These are phyloP conservation scores for Neurospora cerealis DNA, from an alignment of 495 filamentous ascomycete species.

Conservation along the genomic window DNA sequence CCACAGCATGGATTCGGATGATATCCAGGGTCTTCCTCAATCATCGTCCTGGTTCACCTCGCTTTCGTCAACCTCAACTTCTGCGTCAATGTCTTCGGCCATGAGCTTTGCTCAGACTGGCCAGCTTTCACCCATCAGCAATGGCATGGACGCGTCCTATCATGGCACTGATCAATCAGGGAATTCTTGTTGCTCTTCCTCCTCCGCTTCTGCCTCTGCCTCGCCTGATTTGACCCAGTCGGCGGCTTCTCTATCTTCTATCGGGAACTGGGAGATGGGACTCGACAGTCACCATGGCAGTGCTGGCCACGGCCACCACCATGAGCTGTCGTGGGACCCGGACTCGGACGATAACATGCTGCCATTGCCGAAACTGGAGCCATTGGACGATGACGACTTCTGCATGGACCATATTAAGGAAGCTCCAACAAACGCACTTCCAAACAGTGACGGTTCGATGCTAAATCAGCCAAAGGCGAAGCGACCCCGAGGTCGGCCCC, in stretches of 20 bases:
- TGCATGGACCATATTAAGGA: conserved; percentile 36
- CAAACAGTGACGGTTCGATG: conserved; percentile 6
- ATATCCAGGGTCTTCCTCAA: conserved; percentile 23
- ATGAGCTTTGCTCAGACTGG: conserved; percentile 26
- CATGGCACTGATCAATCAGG: conserved; percentile 14
- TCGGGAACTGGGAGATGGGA: conserved; percentile 24
- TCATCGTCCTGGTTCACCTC: conserved; percentile 30
- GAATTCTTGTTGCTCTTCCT: conserved; percentile 11
- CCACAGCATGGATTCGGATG: conserved; percentile 35
- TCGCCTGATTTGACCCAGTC: conserved; percentile 21
- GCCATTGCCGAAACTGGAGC: conserved; percentile 35
- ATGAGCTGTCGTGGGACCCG: conserved; percentile 30
- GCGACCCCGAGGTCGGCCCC: conserved; percentile 64
- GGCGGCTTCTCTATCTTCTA: conserved; percentile 20
- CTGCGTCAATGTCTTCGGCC: conserved; percentile 12
- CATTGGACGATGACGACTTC: conserved; percentile 37
- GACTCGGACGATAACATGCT: conserved; percentile 22
- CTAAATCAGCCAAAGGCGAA: conserved; percentile 33
- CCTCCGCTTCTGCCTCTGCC: conserved; percentile 22
- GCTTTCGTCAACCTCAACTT: conserved; percentile 13
- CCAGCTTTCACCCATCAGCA: conserved; percentile 42
- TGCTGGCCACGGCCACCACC: conserved; percentile 11
- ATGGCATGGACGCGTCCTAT: conserved; percentile 30
- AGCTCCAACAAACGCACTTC: conserved; percentile 15
- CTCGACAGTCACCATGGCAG: conserved; percentile 1